Base-by-base conservation (phyloP, 2,329 filamentous ascomycete species). In the Paraphaeosphaeria minitans region DNA sequence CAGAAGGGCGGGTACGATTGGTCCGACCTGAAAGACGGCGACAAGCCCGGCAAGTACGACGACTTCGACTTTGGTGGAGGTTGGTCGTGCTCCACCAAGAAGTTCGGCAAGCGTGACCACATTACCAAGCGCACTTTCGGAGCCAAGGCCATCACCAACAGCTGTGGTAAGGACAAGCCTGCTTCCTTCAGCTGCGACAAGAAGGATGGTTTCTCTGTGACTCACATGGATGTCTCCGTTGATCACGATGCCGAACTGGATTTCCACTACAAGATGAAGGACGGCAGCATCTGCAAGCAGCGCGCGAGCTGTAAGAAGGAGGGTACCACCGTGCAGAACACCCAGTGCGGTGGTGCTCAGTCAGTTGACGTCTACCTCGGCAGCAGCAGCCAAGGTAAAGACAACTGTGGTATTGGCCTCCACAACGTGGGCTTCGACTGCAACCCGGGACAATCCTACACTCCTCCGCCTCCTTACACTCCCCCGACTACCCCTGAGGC, bases 321-420 rank as follows among this genome's bases (percentile, higher is more conserved):
- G 16, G 91, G 91, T 70, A 88, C 87, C 58, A 85, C 84, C 48
- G 83, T 97, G 69, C 80, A 86, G 79, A 97, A 97, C 85, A 86
- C 82, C 61, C 92, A 97, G 84, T 98, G 94, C 76, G 94, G 93
- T 85, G 93, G 93, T 78, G 93, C 94, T 65, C 92, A 85, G 75
- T 88, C 87, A 58, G 92, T 97, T 61, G 87, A 85, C 55, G 88
- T 97, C 75, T 80, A 83, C 64, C 78, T 85, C 58, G 86, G 89
- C 22, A 63, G 66, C 54, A 65, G 70, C 55, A 62, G 69, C 73
- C 80, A 85, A 63, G 78, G 75, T 62, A 82, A 84, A 71, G 78
- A 83, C 50, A 79, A 78, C 68, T 95, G 91, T 82, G 83, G 84
- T 68, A 84, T 96, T 69, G 87, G 88, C 69, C 85, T 95, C 69